Percentiles rank a stretch among this genome's conserved stretches.
Evolutionary conservation across 192 early-diverging fungal genomes (phyloP).

Genomic region (Coemansia sp.): DNA sequence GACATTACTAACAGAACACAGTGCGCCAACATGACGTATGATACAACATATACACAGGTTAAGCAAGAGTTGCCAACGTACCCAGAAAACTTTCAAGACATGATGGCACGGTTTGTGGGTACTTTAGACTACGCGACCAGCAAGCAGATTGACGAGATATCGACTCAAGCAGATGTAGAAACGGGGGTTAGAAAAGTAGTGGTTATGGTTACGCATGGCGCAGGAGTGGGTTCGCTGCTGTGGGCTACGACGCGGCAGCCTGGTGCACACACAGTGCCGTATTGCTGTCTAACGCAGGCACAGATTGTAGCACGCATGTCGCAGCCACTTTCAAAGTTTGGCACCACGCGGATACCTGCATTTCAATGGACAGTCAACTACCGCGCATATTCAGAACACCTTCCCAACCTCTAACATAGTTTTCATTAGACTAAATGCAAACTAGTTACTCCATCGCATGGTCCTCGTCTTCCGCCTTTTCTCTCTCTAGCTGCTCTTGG

Average conservation of each 20-base stretch:
- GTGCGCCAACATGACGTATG: slow-evolving; percentile 18
- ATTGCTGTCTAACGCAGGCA: slow-evolving; percentile 40
- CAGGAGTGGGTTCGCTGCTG: slow-evolving; percentile 34
- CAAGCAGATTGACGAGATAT: slow-evolving; percentile 6
- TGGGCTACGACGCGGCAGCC: slow-evolving; percentile 43
- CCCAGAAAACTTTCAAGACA: slow-evolving; percentile 44
- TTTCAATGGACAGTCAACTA: slow-evolving; percentile 30
- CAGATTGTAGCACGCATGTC: slow-evolving; percentile 11
- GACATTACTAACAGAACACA: slow-evolving; percentile 5
- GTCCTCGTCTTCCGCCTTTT: slow-evolving; percentile 23
- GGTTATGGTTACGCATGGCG: slow-evolving; percentile 50
- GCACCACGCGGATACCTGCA: slow-evolving; percentile 22
- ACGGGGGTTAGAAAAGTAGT: slow-evolving; percentile 14
- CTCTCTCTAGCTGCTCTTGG: slow-evolving; percentile 38
- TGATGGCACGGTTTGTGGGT: slow-evolving; percentile 45
- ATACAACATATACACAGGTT: slow-evolving; percentile 7
- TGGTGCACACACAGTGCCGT: slow-evolving; percentile 26
- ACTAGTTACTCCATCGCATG: slow-evolving; percentile 17
- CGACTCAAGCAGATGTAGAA: background rate
- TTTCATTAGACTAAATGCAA: background rate
- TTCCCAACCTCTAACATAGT: background rate
- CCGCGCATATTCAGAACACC: slow-evolving; percentile 10
- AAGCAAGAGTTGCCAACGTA: slow-evolving; percentile 23
- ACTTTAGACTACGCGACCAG: slow-evolving; percentile 24
- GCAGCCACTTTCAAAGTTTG: slow-evolving; percentile 26